Base-by-base conservation (phyloP, 2,329 filamentous ascomycete genomes). In the Metarhizium sp. region DNA sequence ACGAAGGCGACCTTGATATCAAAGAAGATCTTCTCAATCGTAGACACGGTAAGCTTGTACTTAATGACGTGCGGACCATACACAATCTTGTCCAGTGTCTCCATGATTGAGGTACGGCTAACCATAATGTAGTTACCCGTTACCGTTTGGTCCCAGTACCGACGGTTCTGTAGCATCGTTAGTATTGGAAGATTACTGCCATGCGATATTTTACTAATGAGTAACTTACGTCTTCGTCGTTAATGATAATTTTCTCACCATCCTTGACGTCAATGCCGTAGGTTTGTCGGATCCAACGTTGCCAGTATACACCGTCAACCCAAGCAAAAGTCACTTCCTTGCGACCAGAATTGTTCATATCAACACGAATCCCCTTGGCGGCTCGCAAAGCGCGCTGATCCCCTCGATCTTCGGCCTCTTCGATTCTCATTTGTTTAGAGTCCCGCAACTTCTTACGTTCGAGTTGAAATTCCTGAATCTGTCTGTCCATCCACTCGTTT, bases 301-400 rank as follows among this genome's bases (percentile, higher is more conserved):
- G 92, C 94, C 94, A 99, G 71, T 97, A 97, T 7, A 90, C 82
- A 52, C 92, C 91, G 68, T 99, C 94, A 13, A 97, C 90, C 94
- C 94, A 99, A 13, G 94, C 94, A 71, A 99, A 99, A 8, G 84
- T 83, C 46, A 97, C 91, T 67, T 95, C 88, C 70, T 92, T 95
- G 63, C 87, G 86, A 66, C 91, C 85, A 53, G 90, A 82, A 67
- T 88, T 87, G 63, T 92, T 87, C 83, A 96, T 95, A 63, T 91
- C 89, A 68, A 99, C 92, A 36, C 86, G 85, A 66, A 95, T 95
- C 60, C 84, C 86, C 78, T 99, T 99, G 40, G 94, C 95, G 47
- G 87, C 81, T 42, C 90, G 81, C 57, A 96, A 73, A 11, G 90
- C 92, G 52, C 92, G 85, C 70, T 96, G 86, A 68, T 99, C 94